Evolutionary conservation across 1,284 basidiomycete species (phyloP).

Genomic region (Trametes sp.): DNA sequence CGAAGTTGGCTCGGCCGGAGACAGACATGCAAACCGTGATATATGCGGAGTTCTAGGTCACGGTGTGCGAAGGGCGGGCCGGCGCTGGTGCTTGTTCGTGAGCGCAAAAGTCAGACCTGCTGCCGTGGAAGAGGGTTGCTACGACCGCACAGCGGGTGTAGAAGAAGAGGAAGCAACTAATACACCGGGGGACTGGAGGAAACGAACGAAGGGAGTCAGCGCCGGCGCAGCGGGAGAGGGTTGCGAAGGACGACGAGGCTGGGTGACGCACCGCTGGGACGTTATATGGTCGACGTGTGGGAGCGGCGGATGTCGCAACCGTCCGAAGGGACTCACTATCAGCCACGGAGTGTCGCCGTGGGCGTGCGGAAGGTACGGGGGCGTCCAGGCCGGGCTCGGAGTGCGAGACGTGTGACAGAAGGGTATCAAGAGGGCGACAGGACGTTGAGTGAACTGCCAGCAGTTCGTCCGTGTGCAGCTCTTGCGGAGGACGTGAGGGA

Average conservation of each 20-base stretch:
- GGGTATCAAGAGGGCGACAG: constrained; percentile 27
- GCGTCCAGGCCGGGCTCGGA: constrained; percentile 6
- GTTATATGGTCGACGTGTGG: constrained; percentile 23
- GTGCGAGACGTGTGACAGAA: constrained; percentile 19
- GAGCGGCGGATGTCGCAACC: constrained; percentile 27
- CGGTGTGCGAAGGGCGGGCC: constrained; percentile 6
- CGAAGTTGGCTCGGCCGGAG: constrained; percentile 36
- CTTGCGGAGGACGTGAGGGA: constrained; percentile 13
- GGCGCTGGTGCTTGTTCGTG: constrained; percentile 7
- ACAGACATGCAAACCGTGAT: constrained; percentile 34
- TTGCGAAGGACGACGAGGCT: background rate
- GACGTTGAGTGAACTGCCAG: constrained; percentile 33
- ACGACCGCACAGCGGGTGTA: constrained; percentile 35
- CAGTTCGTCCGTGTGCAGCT: constrained; percentile 31
- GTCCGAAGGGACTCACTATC: constrained; percentile 19
- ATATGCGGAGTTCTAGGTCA: background rate
- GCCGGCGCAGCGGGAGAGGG: constrained; percentile 3
- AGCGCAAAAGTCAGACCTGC: constrained; percentile 30
- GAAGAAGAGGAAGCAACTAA: constrained; percentile 16
- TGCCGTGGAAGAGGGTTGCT: constrained; percentile 23
- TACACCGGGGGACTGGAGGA: background rate
- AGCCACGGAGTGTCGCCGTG: constrained; percentile 9
- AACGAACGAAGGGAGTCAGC: constrained; percentile 3
- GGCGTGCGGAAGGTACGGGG: constrained; percentile 2
- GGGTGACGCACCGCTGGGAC: constrained; percentile 6